Evolutionary conservation across 2,329 filamentous ascomycete species (phyloP).

Genomic region (Aspergillus spinulosporus): DNA sequence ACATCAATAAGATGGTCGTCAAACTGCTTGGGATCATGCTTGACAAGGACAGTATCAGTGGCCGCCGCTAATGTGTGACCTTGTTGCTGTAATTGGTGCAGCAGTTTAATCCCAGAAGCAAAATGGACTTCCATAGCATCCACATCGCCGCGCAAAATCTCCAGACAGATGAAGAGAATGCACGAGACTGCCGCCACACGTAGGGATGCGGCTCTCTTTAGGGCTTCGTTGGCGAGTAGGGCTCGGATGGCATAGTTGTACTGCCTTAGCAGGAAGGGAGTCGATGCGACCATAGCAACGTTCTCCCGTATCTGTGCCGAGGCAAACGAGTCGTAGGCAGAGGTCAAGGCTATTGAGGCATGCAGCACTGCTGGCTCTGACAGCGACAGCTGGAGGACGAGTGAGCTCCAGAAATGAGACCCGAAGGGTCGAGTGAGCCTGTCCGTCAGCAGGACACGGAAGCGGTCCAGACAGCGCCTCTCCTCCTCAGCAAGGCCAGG

Average conservation of each 20-base stretch:
- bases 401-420: slow-evolving; percentile 1
- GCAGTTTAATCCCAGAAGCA: neutral
- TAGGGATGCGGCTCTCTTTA: neutral
- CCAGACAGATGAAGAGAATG: slow-evolving; percentile 1
- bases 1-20: slow-evolving; percentile 2
- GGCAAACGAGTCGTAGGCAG: neutral
- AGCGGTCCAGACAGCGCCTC: neutral
- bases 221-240: neutral
- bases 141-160: neutral
- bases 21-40: neutral
- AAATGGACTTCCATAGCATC: slow-evolving; percentile 8
- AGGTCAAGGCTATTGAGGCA: neutral
- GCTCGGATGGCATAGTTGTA: slow-evolving; percentile 8
- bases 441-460: neutral
- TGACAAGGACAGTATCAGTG: neutral
- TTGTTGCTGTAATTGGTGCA: neutral
- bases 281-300: neutral
- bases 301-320: neutral
- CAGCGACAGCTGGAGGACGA: neutral
- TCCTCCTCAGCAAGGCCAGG: neutral
- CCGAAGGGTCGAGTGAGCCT: neutral
- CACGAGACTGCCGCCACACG: neutral
- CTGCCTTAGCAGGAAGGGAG: neutral
- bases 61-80: neutral
- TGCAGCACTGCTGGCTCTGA: slow-evolving; percentile 2